These are phyloP conservation scores for Lycium barbarum DNA, from an alignment of 257 asterid species.

Conservation along the genomic window DNA sequence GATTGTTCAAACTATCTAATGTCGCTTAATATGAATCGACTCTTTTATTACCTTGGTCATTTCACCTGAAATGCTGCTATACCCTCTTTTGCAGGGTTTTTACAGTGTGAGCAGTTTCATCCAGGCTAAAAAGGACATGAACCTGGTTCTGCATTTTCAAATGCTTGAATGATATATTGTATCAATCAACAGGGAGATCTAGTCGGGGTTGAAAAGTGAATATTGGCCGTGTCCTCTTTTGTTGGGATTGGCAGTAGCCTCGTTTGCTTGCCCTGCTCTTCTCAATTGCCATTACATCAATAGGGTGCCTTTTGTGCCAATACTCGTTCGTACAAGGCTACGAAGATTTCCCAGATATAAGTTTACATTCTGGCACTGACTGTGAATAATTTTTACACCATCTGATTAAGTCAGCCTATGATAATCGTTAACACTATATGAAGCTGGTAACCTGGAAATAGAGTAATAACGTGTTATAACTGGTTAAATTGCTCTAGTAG, in stretches of 20 bases:
- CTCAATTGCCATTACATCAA: neutral
- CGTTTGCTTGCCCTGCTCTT: neutral
- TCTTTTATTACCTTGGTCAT: neutral
- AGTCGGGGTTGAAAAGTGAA: conserved; percentile 10
- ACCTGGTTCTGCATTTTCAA: neutral
- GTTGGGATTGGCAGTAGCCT: neutral
- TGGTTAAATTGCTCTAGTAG: neutral
- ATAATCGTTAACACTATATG: neutral
- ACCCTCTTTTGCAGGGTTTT: neutral
- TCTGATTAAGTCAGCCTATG: neutral
- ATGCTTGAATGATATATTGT: neutral
- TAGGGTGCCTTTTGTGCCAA: neutral
- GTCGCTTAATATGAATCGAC: neutral
- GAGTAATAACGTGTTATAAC: neutral
- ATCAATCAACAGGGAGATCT: neutral
- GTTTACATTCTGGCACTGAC: neutral
- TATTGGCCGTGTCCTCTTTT: neutral
- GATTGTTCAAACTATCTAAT: neutral
- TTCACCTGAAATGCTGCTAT: conserved; percentile 26
- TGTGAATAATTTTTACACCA: neutral
- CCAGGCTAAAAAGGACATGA: neutral
- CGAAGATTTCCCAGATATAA: too few species aligned
- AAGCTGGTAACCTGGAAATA: neutral
- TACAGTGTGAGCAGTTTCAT: neutral
- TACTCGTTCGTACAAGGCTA: neutral